Conservation (phyloP, 331 rosid species). For the Cydonia oblonga region DNA sequence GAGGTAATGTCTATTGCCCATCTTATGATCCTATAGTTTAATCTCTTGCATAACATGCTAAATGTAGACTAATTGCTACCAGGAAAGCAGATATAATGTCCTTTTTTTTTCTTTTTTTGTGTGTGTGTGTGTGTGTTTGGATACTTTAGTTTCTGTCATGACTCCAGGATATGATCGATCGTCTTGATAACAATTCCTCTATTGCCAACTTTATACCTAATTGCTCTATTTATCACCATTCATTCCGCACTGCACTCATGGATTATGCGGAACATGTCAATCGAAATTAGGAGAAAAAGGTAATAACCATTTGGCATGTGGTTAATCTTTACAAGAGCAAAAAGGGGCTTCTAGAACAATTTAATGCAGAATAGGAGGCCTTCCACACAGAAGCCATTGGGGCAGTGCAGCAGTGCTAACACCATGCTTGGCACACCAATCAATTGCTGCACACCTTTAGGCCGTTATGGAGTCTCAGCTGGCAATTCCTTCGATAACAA, state of each 20-base stretch:
- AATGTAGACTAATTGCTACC: not conserved
- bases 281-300: not conserved
- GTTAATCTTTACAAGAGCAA: conserved; percentile 43
- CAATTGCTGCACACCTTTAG: conserved; percentile 47
- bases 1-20: not conserved
- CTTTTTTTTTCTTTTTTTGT: too few species aligned
- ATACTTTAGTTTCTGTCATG: not conserved
- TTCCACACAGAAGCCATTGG: conserved; percentile 57
- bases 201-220: too few species aligned
- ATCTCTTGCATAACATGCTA: not conserved
- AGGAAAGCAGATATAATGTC: not conserved
- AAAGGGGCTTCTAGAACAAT: conserved; percentile 59
- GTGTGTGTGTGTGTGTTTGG: not conserved
- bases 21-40: not conserved
- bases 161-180: not conserved
- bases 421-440: conserved; percentile 50
- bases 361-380: conserved; percentile 59
- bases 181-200: not conserved
- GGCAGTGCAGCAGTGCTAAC: conserved; percentile 47
- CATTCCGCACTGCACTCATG: not conserved
- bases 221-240: not conserved
- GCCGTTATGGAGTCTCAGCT: conserved; percentile 39
- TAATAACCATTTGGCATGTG: not conserved
- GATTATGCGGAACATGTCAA: not conserved
- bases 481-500: not conserved